Evolutionary conservation across 83 land plant species (phyloP).

Genomic region (Isoetes engelmannii): DNA sequence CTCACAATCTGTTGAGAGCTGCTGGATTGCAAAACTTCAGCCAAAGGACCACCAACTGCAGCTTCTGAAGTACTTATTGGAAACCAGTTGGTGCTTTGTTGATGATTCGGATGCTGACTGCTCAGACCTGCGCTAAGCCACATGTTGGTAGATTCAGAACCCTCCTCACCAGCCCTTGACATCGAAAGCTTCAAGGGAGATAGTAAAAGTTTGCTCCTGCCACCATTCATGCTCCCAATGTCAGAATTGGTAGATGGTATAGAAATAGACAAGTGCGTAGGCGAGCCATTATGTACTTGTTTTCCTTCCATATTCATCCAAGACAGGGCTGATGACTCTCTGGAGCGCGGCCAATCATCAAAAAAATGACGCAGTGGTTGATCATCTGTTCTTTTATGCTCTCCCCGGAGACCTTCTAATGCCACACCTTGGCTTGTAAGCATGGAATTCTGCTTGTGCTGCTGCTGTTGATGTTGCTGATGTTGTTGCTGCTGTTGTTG

Average conservation of each 20-base stretch:
- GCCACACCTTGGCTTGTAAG: background rate
- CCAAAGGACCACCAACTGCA: slow-evolving; percentile 30
- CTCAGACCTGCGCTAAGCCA: slow-evolving; percentile 26
- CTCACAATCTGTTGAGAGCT: background rate
- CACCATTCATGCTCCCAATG: too few relatives aligned
- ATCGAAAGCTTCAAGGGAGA: slow-evolving; percentile 34
- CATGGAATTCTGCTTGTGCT: background rate
- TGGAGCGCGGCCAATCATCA: slow-evolving; percentile 38
- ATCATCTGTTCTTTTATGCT: too few relatives aligned
- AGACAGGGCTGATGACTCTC: slow-evolving; percentile 22
- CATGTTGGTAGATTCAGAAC: slow-evolving; percentile 18
- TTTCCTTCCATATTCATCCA: too few relatives aligned
- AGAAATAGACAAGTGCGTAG: too few relatives aligned
- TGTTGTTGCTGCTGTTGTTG: background rate
- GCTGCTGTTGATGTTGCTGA: too few relatives aligned
- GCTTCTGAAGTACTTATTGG: slow-evolving; percentile 20
- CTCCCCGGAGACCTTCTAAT: too few relatives aligned
- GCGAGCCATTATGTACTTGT: too few relatives aligned
- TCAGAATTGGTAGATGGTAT: too few relatives aligned
- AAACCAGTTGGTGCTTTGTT: slow-evolving; percentile 18
- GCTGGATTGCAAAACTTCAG: slow-evolving; percentile 32
- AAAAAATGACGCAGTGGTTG: slow-evolving; percentile 39
- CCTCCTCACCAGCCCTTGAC: slow-evolving; percentile 26
- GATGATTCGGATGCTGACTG: slow-evolving; percentile 9
- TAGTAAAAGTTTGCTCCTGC: slow-evolving; percentile 31